These are phyloP conservation scores for Astragalus membranaceus DNA, from an alignment of 306 rosid genomes.

Conservation along the genomic window DNA sequence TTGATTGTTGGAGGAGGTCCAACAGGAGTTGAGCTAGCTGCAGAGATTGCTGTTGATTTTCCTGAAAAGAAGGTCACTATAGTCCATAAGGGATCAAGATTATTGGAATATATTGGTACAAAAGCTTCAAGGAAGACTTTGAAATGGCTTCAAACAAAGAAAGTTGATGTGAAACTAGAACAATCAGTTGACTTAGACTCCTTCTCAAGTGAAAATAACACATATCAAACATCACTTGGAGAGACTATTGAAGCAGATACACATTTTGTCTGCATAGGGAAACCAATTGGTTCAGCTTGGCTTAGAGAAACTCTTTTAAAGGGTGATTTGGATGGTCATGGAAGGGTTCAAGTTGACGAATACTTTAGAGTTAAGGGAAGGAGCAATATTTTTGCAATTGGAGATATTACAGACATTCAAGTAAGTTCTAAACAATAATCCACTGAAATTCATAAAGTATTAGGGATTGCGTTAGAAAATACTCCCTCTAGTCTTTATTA, in stretches of 20 bases:
- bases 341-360: slow-evolving; percentile 62
- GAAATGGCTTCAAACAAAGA: slow-evolving; percentile 57
- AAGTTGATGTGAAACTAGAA: slow-evolving; percentile 57
- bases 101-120: slow-evolving; percentile 69
- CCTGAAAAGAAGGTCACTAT: slow-evolving; percentile 62
- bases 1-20: slow-evolving; percentile 92
- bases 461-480: too few relatives aligned
- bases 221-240: slow-evolving; percentile 56
- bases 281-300: slow-evolving; percentile 55
- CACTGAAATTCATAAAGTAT: too few relatives aligned
- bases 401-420: slow-evolving; percentile 64
- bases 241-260: slow-evolving; percentile 51
- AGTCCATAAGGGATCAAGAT: slow-evolving; percentile 71
- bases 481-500: too few relatives aligned
- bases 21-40: slow-evolving; percentile 88
- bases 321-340: slow-evolving; percentile 38
- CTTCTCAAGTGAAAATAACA: slow-evolving; percentile 26
- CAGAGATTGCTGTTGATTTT: slow-evolving; percentile 68
- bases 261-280: slow-evolving; percentile 63
- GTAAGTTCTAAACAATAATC: slow-evolving; percentile 38
- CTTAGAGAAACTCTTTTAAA: slow-evolving; percentile 44
- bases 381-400: slow-evolving; percentile 67
- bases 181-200: slow-evolving; percentile 41
- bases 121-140: slow-evolving; percentile 62
- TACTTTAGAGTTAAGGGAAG: slow-evolving; percentile 57